Conservation (phyloP, 148 eudicot genomes). For the Silene conica region DNA sequence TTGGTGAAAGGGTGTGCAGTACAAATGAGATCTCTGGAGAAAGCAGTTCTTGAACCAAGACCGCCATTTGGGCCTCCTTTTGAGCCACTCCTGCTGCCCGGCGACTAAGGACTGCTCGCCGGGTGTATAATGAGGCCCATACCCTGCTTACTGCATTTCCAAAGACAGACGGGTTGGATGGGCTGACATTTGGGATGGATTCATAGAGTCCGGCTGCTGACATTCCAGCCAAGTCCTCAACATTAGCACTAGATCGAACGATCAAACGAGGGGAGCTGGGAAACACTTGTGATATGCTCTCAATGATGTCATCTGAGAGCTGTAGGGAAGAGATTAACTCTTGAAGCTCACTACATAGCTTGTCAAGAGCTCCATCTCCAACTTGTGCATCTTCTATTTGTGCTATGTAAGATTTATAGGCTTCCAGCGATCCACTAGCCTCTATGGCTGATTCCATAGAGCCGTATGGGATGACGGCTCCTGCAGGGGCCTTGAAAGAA, state of each 20-base stretch:
- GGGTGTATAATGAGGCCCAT: slow-evolving; percentile 95
- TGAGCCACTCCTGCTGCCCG: slow-evolving; percentile 71
- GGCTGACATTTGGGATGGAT: slow-evolving; percentile 87
- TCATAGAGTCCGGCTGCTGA: slow-evolving; percentile 98
- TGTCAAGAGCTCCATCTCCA: slow-evolving; percentile 66
- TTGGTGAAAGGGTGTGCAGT: slow-evolving; percentile 82
- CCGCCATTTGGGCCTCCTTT: slow-evolving; percentile 72
- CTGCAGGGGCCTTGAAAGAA: slow-evolving; percentile 72
- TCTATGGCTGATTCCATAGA: slow-evolving; percentile 75
- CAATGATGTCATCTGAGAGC: slow-evolving; percentile 38
- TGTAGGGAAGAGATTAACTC: slow-evolving; percentile 55
- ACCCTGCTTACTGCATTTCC: slow-evolving; percentile 63
- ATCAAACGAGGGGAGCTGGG: slow-evolving; percentile 48
- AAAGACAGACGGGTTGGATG: slow-evolving; percentile 57
- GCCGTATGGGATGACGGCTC: slow-evolving; percentile 85
- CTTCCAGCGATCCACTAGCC: slow-evolving; percentile 41
- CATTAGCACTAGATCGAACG: slow-evolving; percentile 96
- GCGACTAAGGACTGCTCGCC: slow-evolving; percentile 86
- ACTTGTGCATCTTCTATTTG: slow-evolving; percentile 69
- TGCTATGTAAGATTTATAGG: slow-evolving; percentile 45
- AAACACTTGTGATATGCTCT: slow-evolving; percentile 44
- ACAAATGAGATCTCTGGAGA: slow-evolving; percentile 81
- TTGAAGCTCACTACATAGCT: slow-evolving; percentile 57
- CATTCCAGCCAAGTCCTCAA: slow-evolving; percentile 94
- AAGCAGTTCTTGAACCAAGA: slow-evolving; percentile 85